These are phyloP conservation scores for Pyrus pyrifolia DNA, from an alignment of 306 rosid species.

Conservation along the genomic window DNA sequence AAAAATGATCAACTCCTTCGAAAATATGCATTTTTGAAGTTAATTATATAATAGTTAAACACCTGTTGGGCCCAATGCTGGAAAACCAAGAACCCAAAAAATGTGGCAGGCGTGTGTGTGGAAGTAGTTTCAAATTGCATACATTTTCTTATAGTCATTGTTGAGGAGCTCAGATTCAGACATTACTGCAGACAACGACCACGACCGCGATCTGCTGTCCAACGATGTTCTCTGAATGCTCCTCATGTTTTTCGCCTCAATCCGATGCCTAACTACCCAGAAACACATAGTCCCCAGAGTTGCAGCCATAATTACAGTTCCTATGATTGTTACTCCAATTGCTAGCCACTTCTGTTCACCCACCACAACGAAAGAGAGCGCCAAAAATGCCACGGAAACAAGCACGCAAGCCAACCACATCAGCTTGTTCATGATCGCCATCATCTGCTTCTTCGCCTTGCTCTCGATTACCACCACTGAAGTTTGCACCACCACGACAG, in stretches of 20 bases:
- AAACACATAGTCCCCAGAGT: conserved; percentile 88
- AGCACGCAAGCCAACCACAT: conserved; percentile 97
- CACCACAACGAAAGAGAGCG: conserved; percentile 81
- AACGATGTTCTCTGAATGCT: conserved; percentile 56
- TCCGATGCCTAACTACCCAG: conserved; percentile 84
- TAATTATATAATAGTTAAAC: neutral
- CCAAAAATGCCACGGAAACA: conserved; percentile 76
- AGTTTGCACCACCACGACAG: conserved; percentile 94
- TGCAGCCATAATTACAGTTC: conserved; percentile 82
- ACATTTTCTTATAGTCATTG: conserved; percentile 79
- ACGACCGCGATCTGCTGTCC: conserved; percentile 61
- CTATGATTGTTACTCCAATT: conserved; percentile 69
- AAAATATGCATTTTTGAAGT: neutral
- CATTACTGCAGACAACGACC: conserved; percentile 46
- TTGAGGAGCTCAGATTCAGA: conserved; percentile 80
- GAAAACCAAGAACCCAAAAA: neutral
- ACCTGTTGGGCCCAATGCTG: neutral
- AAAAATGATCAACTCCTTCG: neutral
- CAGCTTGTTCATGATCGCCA: conserved; percentile 90
- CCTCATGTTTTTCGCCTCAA: conserved; percentile 66
- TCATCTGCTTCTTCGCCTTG: conserved; percentile 98
- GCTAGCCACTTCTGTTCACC: conserved; percentile 83
- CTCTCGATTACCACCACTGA: conserved; percentile 92
- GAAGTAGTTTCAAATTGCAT: conserved; percentile 51
- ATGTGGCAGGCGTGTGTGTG: neutral